Evolutionary conservation across 495 filamentous ascomycete species (phyloP), one percentile per base, ranked within the genome.

Genomic region (Penicillium salamii): DNA sequence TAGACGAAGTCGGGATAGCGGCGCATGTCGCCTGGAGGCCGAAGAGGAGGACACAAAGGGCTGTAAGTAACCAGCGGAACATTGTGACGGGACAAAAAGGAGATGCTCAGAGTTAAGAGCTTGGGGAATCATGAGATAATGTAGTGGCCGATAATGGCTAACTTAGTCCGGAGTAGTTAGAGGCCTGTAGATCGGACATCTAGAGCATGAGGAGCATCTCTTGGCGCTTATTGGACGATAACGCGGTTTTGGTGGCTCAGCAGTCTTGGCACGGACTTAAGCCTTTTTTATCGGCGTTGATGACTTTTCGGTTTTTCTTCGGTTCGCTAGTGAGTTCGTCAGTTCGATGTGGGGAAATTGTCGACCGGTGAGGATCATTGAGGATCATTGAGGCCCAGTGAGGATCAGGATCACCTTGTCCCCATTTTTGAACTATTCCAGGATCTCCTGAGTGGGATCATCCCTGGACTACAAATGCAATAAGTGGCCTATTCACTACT

Each of bases 171-270:
- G 23, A 26, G 12, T 20, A 13, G 17, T 13, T 3, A 32, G 9
- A 32, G 14, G 15, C 14, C 31, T 42, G 40, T 42, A 42, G 41
- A 20, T 32, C 28, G 20, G 29, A 3, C 18, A n/a, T 20, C 13
- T 2, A 42, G 15, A 28, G 39, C 31, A 35, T 46, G 46, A 19
- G 34, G 44, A 48, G n/a, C 35, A 35, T 6, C 7, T 23, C 35
- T 48, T 40, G 46, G 36, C 36, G 46, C 34, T 48, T 39, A 32
- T 39, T 39, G 35, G 44, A 29, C 4, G 34, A 39, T 39, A 15
- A 39, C 45, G 44, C 28, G 6, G 17, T 32, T 7, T 17, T 8
- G 23, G 45, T 39, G 45, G 45, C 45, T 38, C 15, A 39, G 45
- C 8, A 24, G 15, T 15, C 46, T 48, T 48, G 46, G 26, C 26